Conservation (phyloP, 306 rosid species). For the Lathyrus tuberosus region DNA sequence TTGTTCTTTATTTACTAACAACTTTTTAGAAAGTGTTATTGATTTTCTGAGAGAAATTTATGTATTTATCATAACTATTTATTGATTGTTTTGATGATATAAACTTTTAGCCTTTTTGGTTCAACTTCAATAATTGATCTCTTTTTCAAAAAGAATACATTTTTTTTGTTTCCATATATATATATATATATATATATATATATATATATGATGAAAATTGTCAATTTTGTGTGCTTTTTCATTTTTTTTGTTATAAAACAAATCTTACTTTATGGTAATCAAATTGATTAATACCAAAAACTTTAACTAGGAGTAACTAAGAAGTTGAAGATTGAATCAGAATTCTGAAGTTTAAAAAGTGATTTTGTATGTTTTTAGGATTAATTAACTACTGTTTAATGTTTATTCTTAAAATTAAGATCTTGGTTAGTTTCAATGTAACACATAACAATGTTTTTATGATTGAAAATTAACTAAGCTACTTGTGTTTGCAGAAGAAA, state of each 20-base stretch:
- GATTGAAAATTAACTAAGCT: slow-evolving; percentile 26
- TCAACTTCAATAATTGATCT: slow-evolving; percentile 19
- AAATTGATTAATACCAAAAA: neutral
- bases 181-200: too few species aligned
- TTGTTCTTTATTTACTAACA: too few species aligned
- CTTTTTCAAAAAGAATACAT: slow-evolving; percentile 33
- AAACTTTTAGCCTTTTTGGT: slow-evolving; percentile 4
- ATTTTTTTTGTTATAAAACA: neutral
- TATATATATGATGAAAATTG: neutral
- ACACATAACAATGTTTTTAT: slow-evolving; percentile 25
- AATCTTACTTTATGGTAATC: slow-evolving; percentile 16
- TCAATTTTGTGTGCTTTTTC: slow-evolving; percentile 2
- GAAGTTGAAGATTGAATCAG: slow-evolving; percentile 19
- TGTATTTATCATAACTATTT: neutral
- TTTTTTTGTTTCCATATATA: neutral
- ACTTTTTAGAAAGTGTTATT: neutral
- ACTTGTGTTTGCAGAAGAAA: slow-evolving; percentile 69
- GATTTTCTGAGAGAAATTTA: neutral
- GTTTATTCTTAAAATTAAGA: too few species aligned
- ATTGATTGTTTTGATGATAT: slow-evolving; percentile 9
- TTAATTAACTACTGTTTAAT: too few species aligned
- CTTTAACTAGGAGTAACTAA: slow-evolving; percentile 8
- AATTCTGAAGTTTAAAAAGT: slow-evolving; percentile 18
- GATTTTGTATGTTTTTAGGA: slow-evolving; percentile 18
- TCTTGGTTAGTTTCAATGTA: neutral